phyloP scores from a whole-genome alignment of 2,329 filamentous ascomycete species.

The Talaromyces sp. region DNA sequence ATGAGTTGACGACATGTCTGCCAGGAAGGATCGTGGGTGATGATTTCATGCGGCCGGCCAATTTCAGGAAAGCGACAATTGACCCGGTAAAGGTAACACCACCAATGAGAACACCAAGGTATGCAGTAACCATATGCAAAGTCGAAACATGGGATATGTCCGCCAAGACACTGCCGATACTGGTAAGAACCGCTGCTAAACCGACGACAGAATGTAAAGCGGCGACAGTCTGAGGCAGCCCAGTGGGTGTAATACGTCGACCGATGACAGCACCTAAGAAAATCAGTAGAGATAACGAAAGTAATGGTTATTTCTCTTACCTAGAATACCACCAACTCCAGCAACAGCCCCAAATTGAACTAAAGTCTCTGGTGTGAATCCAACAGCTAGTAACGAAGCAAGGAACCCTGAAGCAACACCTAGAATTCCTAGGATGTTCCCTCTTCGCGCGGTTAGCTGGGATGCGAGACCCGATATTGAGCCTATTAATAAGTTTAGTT shows the following conservation, averaged over 20 bases:
- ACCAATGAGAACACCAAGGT: slow-evolving; percentile 78
- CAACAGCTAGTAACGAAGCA: slow-evolving; percentile 73
- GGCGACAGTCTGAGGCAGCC: slow-evolving; percentile 82
- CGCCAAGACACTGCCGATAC: slow-evolving; percentile 78
- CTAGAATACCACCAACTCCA: slow-evolving; percentile 61
- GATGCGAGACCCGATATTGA: slow-evolving; percentile 78
- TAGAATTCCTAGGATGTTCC: slow-evolving; percentile 80
- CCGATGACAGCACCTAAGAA: slow-evolving; percentile 64
- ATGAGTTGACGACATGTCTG: slow-evolving; percentile 68
- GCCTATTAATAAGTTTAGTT: slow-evolving; percentile 15
- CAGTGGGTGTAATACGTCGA: slow-evolving; percentile 79
- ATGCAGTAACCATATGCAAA: slow-evolving; percentile 78
- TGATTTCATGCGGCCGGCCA: slow-evolving; percentile 76
- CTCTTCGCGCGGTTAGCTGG: slow-evolving; percentile 74
- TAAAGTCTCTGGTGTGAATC: slow-evolving; percentile 72
- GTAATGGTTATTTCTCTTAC: slow-evolving; percentile 25
- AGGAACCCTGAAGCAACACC: slow-evolving; percentile 79
- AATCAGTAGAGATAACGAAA: background rate
- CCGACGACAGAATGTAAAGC: slow-evolving; percentile 87
- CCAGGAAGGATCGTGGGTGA: slow-evolving; percentile 68
- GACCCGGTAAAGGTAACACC: slow-evolving; percentile 89
- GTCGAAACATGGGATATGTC: slow-evolving; percentile 66
- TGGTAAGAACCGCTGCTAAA: slow-evolving; percentile 80
- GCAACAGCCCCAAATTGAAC: slow-evolving; percentile 76
- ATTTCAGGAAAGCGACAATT: slow-evolving; percentile 82